A percentile compares a stretch with the other conserved stretches of the same genome.
These are phyloP conservation scores for Neurospora sp. DNA, from an alignment of 495 filamentous ascomycete species.

Conservation along the genomic window DNA sequence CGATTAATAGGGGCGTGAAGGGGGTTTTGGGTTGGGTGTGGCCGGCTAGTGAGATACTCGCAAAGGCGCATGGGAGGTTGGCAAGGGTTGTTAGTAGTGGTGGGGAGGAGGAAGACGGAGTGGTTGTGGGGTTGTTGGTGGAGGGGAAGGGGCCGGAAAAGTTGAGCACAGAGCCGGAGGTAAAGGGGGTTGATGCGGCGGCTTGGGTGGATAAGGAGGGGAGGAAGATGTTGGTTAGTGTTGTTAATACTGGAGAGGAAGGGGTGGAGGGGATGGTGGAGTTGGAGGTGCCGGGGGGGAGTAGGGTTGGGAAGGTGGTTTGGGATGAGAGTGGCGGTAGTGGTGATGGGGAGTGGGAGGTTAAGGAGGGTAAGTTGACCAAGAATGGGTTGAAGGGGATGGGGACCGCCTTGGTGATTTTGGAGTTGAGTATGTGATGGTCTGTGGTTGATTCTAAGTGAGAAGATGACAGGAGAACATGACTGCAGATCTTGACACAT, in stretches of 20 bases:
- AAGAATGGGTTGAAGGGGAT: conserved; percentile 14
- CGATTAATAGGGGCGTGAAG: conserved; percentile 53
- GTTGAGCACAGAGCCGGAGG: not conserved
- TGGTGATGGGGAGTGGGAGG: conserved; percentile 11
- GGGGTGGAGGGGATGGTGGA: conserved; percentile 14
- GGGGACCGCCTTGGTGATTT: conserved; percentile 15
- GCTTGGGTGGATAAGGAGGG: conserved; percentile 25
- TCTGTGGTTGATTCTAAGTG: not conserved
- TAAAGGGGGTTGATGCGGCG: conserved; percentile 29
- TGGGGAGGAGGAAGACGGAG: conserved; percentile 5
- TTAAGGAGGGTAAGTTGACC: conserved; percentile 12
- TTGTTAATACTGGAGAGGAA: conserved; percentile 33
- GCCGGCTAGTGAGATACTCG: conserved; percentile 26
- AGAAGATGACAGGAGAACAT: not conserved
- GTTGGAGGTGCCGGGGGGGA: conserved; percentile 11
- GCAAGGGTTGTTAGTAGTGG: conserved; percentile 29
- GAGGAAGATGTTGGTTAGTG: conserved; percentile 30
- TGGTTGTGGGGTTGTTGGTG: conserved; percentile 33
- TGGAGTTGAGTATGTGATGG: conserved; percentile 5
- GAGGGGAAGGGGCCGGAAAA: conserved; percentile 18
- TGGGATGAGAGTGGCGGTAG: conserved; percentile 12
- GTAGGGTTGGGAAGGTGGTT: conserved; percentile 5
- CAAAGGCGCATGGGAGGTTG: conserved; percentile 33
- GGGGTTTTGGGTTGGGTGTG: conserved; percentile 45
- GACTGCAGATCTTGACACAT: no score